Evolutionary conservation across 257 asterid species (phyloP), one percentile per base, ranked within the genome.

Genomic region (Coffea eugenioides): DNA sequence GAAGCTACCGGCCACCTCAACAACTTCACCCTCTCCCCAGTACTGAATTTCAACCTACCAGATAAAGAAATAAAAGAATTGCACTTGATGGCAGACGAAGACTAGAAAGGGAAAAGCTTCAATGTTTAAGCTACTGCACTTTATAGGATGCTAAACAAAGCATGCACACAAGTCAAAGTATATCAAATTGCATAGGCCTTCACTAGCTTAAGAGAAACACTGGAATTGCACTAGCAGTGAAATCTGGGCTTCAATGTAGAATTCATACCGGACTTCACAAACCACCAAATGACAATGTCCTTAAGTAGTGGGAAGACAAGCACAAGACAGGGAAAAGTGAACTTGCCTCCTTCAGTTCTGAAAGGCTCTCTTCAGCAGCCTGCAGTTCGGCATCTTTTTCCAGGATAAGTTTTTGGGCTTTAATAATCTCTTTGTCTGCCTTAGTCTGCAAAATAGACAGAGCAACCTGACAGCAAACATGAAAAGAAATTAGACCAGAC

Each of bases 1-100:
- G 92, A 93, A 95, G 88, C 97, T 95, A 56, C 99, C 98, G 27
- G 98, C 93, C 36, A 95, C 83, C 87, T 93, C 98, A 82, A 92
- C 97, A 49, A 80, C 84, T 62, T 92, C 91, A 36, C 94, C 98
- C 54, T 92, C 90, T 67, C 92, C 92, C 71, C 86, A 71, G 80
- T 89, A 95, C 78, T 80, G 88, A 67, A 95, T 79, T 85, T 93
- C 97, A 84, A 91, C 97, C 98, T 95, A 84, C 82, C 75, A 83
- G 77, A 70, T 77, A 82, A 80, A 79, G 77, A 83, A 74, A 75
- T 80, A 48, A 79, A 79, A 77, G 70, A 80, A 46, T 67, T 39
- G 78, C 75, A 65, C 52, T 8, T 27, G 62, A 81, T 80, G 76
- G 66, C 69, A 74, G 39, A 31, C 21, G 0, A 23, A 43, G 21